Base-by-base conservation (phyloP, 1,139 yeast species). In the Yamadazyma dendronema region DNA sequence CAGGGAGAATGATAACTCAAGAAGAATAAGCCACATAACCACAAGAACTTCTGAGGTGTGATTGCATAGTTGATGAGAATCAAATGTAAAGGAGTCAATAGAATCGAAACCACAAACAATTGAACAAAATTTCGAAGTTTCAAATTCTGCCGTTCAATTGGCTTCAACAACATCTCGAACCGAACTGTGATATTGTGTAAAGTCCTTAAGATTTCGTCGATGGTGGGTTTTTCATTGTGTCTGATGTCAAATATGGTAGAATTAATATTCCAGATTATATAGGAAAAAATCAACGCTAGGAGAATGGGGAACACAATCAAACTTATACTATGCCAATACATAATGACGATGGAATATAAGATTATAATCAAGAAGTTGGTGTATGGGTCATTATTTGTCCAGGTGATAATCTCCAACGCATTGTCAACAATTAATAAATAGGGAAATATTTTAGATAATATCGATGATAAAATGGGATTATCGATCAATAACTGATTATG, bases 351-450 rank as follows among this genome's bases (percentile, higher is more conserved):
- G 17, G 72, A 61, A 46, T 69, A 72, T 0, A 52, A 40, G 4
- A 68, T 67, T 34, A 75, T 60, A 3, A 70, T 34, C n/a, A 75
- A 51, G 40, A 74, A 65, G 47, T 76, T 77, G 41, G 65, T 63
- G 46, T 72, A 74, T 4, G 70, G 74, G 39, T 75, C 76, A 2
- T 66, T 72, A 44, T 75, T 74, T 2, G 82, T 76, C 83, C 83
- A 77, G 1, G 81, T 75, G 14, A 74, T 46, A 7, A 73, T 53
- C 33, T 72, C 75, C 21, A 77, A 54, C 7, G 68, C 42, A 31
- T 64, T 59, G 50, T 77, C 81, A 31, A 68, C 54, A 17, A 76
- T 49, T 15, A 74, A 50, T 31, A 77, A 57, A 44, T 71, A 61
- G 0, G 82, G 81, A 43, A 74, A 75, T 24, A 72, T 62, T 35